These are phyloP conservation scores for Penicillium macrosclerotiorum DNA, from an alignment of 495 filamentous ascomycete genomes.

Conservation along the genomic window DNA sequence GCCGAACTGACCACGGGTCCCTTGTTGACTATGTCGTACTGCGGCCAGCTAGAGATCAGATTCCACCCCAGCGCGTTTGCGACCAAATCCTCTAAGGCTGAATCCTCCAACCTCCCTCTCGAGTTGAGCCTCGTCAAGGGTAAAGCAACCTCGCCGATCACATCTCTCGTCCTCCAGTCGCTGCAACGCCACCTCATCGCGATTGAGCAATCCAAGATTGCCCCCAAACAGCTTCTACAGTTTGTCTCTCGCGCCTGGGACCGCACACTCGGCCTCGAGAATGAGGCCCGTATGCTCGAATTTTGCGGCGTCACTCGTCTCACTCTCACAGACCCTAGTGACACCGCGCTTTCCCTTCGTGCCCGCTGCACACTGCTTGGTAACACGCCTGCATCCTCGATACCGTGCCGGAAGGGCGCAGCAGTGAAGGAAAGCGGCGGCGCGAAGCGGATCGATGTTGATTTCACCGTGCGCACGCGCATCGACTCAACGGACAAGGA, in stretches of 20 bases:
- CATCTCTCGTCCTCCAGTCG: conserved; percentile 38
- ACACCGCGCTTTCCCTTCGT: conserved; percentile 30
- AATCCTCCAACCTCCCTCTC: conserved; percentile 24
- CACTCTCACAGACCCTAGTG: conserved; percentile 28
- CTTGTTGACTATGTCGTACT: conserved; percentile 74
- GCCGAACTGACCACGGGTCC: conserved; percentile 39
- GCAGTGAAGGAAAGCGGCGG: conserved; percentile 10
- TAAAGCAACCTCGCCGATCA: conserved; percentile 31
- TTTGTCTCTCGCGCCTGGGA: conserved; percentile 46
- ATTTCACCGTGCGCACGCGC: conserved; percentile 39
- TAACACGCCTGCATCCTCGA: conserved; percentile 12
- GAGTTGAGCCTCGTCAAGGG: conserved; percentile 25
- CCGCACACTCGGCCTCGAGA: conserved; percentile 36
- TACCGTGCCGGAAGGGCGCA: conserved; percentile 16
- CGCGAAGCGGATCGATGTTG: conserved; percentile 38
- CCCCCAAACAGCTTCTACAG: conserved; percentile 36
- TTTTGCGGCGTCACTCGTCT: conserved; percentile 48
- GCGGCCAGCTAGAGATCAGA: conserved; percentile 69
- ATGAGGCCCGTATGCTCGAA: conserved; percentile 46
- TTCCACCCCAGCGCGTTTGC: conserved; percentile 67
- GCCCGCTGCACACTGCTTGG: conserved; percentile 43
- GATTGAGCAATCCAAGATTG: conserved; percentile 29
- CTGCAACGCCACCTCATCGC: conserved; percentile 32
- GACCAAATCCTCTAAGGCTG: conserved; percentile 16
- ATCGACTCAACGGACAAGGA: conserved; percentile 14